Percentiles rank a stretch among this genome's conserved stretches.
phyloP scores from a whole-genome alignment of 2,329 filamentous ascomycete genomes.

The Neonectria punicea region DNA sequence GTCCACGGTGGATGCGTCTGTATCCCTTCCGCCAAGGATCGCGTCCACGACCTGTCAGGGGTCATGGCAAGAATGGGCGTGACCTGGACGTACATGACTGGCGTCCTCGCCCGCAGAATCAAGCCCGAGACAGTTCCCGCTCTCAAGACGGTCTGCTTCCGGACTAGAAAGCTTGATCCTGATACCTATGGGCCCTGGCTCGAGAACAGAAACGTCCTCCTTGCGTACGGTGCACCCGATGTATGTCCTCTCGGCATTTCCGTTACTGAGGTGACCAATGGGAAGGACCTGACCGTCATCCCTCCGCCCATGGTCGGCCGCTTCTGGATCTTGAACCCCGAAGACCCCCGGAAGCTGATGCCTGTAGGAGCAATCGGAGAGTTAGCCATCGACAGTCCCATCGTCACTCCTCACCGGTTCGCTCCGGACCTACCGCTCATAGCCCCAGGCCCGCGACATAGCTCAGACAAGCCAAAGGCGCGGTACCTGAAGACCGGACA shows the following conservation, averaged over 20 bases:
- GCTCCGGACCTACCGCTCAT: conserved; percentile 42
- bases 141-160: conserved; percentile 56
- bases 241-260: conserved; percentile 63
- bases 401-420: conserved; percentile 50
- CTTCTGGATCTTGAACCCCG: conserved; percentile 64
- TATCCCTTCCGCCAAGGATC: conserved; percentile 62
- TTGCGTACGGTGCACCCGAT: conserved; percentile 63
- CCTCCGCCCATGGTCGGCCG: conserved; percentile 60
- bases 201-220: conserved; percentile 56
- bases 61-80: conserved; percentile 62
- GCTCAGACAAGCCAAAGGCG: conserved; percentile 40
- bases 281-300: conserved; percentile 54
- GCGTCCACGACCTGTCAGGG: conserved; percentile 60
- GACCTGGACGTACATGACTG: conserved; percentile 66
- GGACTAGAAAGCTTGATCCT: conserved; percentile 60
- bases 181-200: conserved; percentile 61
- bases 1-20: conserved; percentile 69
- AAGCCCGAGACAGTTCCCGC: conserved; percentile 50
- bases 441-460: conserved; percentile 38
- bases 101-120: conserved; percentile 63
- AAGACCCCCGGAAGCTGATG: conserved; percentile 61
- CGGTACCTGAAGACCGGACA: conserved; percentile 63
- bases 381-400: conserved; percentile 66
- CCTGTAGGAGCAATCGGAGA: conserved; percentile 67
- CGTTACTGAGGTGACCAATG: conserved; percentile 54